Evolutionary conservation across 306 rosid genomes (phyloP).

Genomic region (Cajanus cajan): DNA sequence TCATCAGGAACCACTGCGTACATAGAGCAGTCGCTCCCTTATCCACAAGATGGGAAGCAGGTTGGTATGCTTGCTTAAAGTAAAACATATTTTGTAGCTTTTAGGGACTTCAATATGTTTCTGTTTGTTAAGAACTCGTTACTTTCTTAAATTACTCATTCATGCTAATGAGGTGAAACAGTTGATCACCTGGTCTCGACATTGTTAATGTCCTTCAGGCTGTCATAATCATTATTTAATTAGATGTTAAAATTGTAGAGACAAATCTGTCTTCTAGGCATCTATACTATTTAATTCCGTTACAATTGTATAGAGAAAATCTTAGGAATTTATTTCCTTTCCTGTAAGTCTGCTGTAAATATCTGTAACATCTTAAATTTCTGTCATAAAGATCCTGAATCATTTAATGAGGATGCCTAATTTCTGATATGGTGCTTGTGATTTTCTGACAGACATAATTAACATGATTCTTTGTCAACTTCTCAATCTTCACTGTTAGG

Average conservation of each 20-base stretch:
- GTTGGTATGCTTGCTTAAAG: slow-evolving; percentile 38
- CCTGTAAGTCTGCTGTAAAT: neutral
- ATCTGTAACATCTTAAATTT: neutral
- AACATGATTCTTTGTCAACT: slow-evolving; percentile 5
- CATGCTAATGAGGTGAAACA: neutral
- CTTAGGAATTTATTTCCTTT: neutral
- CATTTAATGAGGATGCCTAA: neutral
- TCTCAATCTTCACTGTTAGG: neutral
- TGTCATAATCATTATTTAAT: neutral
- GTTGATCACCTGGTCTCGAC: neutral
- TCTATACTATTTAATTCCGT: neutral
- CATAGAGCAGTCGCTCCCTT: slow-evolving; percentile 80
- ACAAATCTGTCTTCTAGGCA: neutral
- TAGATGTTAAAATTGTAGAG: neutral
- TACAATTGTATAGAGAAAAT: neutral
- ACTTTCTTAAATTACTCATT: slow-evolving; percentile 1
- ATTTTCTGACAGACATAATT: neutral
- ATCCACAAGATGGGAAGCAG: slow-evolving; percentile 92
- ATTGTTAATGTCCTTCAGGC: neutral
- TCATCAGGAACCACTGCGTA: slow-evolving; percentile 74
- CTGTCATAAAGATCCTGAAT: neutral
- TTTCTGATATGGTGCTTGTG: neutral
- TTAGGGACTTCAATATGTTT: neutral
- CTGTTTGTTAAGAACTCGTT: neutral
- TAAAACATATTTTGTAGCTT: neutral